Evolutionary conservation across 805 yeast species (phyloP).

Genomic region (Yarrowia bubula): DNA sequence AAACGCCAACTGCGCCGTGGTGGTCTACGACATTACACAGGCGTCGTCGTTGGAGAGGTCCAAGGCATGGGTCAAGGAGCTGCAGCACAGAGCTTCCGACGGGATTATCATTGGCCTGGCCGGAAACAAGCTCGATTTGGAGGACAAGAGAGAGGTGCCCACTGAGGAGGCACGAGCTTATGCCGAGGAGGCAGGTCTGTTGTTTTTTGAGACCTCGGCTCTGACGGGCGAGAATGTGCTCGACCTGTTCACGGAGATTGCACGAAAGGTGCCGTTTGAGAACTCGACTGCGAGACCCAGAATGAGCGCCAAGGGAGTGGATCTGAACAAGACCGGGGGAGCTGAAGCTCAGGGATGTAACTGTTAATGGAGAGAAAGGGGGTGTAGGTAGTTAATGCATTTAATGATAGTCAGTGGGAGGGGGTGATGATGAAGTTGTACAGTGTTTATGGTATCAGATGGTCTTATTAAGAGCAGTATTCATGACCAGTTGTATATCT

Average conservation of each 20-base stretch:
- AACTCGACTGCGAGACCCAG: conserved; percentile 35
- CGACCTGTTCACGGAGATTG: conserved; percentile 47
- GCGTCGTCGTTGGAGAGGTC: conserved; percentile 68
- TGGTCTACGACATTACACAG: conserved; percentile 80
- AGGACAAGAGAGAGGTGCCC: conserved; percentile 47
- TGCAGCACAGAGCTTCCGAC: conserved; percentile 74
- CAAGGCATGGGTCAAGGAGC: conserved; percentile 85
- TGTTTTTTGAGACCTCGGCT: conserved; percentile 64
- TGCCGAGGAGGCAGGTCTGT: conserved; percentile 52
- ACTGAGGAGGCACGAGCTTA: conserved; percentile 47
- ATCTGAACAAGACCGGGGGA: conserved; percentile 34
- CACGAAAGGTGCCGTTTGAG: conserved; percentile 50
- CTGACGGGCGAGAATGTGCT: conserved; percentile 64
- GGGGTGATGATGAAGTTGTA: background rate
- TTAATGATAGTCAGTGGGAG: too few species aligned
- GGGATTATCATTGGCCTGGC: conserved; percentile 78
- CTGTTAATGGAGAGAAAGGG: conserved; percentile 2
- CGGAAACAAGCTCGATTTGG: conserved; percentile 80
- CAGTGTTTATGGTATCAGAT: too few species aligned
- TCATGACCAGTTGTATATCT: too few species aligned
- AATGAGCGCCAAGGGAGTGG: conserved; percentile 39
- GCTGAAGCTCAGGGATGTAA: conserved; percentile 14
- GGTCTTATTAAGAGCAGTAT: too few species aligned
- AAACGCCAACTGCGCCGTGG: conserved; percentile 77
- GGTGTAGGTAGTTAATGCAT: conserved; percentile 24